Evolutionary conservation across 1,139 yeast genomes (phyloP).

Genomic region (Suzukiozyma palmioleophila): DNA sequence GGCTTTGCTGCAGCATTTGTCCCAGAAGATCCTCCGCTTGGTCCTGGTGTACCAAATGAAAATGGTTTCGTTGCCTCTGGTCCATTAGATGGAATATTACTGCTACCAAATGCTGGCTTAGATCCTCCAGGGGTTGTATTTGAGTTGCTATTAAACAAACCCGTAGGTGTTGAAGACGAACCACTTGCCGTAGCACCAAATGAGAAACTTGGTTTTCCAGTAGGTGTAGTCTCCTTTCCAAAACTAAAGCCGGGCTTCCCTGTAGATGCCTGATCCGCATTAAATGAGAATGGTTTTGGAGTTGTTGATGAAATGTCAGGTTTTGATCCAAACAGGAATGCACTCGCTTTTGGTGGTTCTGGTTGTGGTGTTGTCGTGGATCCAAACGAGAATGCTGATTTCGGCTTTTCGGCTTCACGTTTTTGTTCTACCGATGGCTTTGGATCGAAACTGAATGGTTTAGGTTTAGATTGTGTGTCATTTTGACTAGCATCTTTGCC

Average conservation of each 20-base stretch:
- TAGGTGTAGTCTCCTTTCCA: neutral
- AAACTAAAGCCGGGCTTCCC: neutral
- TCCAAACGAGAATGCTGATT: conserved; percentile 13
- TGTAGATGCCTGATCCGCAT: neutral
- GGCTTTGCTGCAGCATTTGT: conserved; percentile 1
- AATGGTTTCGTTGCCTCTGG: neutral
- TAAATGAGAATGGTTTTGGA: conserved; percentile 3
- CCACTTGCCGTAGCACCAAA: conserved; percentile 6
- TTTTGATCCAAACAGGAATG: conserved; percentile 2
- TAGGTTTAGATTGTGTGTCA: neutral
- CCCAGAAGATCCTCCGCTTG: conserved; percentile 2
- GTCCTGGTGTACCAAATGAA: neutral
- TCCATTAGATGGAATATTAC: neutral
- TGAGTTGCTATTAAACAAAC: neutral
- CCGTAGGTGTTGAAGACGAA: neutral
- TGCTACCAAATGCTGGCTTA: conserved; percentile 1
- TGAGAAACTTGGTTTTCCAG: conserved; percentile 6
- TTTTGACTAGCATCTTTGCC: conserved; percentile 4
- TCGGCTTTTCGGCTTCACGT: neutral
- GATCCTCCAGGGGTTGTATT: neutral
- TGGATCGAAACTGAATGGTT: neutral
- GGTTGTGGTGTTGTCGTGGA: neutral
- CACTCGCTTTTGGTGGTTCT: conserved; percentile 2
- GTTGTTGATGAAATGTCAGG: neutral
- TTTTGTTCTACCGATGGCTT: neutral